These are phyloP conservation scores for Cladosporium oxysporum DNA, from an alignment of 2,329 filamentous ascomycete species.

Conservation along the genomic window DNA sequence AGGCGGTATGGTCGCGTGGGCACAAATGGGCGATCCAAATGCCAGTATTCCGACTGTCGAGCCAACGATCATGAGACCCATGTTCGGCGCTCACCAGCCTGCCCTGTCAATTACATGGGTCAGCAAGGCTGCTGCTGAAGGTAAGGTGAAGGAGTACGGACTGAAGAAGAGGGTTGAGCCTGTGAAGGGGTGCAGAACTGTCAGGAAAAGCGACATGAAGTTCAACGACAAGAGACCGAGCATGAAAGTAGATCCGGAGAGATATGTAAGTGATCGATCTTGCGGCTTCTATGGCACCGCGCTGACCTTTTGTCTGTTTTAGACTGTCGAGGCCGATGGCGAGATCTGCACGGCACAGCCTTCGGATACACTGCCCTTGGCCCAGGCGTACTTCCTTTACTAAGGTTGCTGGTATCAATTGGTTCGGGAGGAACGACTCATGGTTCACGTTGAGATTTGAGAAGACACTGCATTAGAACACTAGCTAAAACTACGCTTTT, in stretches of 20 bases:
- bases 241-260: slow-evolving; percentile 92
- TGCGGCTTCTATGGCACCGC: background rate
- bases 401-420: background rate
- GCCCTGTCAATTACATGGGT: slow-evolving; percentile 76
- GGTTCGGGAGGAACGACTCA: background rate
- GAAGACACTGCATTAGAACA: too few relatives aligned
- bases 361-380: slow-evolving; percentile 68
- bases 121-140: slow-evolving; percentile 69
- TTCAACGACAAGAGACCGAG: slow-evolving; percentile 79
- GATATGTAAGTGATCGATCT: slow-evolving; percentile 58
- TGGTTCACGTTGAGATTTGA: too few relatives aligned
- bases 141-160: slow-evolving; percentile 69
- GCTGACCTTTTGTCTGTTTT: slow-evolving; percentile 24
- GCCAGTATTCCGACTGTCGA: slow-evolving; percentile 80
- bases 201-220: slow-evolving; percentile 87
- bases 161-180: slow-evolving; percentile 78
- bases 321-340: slow-evolving; percentile 80
- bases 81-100: slow-evolving; percentile 73
- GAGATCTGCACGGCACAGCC: slow-evolving; percentile 72
- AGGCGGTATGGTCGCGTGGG: slow-evolving; percentile 79
- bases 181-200: slow-evolving; percentile 71
- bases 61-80: slow-evolving; percentile 78
- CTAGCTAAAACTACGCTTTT: too few relatives aligned
- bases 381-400: slow-evolving; percentile 75
- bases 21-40: slow-evolving; percentile 70